Evolutionary conservation across 805 yeast genomes (phyloP), one percentile per base, ranked within the genome.

Genomic region (Yamadazyma akitaensis): DNA sequence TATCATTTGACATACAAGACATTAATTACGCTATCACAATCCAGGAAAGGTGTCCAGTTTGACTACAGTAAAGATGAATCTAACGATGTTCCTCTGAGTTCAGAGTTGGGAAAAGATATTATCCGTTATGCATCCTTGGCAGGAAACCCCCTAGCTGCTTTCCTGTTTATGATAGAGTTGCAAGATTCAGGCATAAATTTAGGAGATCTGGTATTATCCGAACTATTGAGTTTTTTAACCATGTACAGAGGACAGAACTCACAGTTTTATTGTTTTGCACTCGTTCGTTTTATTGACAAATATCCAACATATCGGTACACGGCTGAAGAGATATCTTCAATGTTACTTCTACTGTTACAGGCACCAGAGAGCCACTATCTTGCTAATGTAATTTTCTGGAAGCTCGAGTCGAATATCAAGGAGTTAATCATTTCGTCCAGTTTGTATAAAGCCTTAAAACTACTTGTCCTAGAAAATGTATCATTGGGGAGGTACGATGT

Each of bases 101-200:
- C 7, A 21, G 24, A 21, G 24, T 21, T 21, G 32, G 32, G 32
- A 28, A 28, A 12, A 13, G 32, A 28, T 13, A 28, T 28, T 28
- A 28, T 28, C 9, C 32, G 32, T 11, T 60, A 54, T 37, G 47
- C 64, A 2, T 47, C 50, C 4, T 14, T 44, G 3, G 47, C 51
- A 11, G 67, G 67, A 2, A 65, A 63, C 8, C 53, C 53, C 12
- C 33, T 62, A 10, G 42, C 61, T 8, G 65, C 64, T 3, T 34
- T 58, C 10, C 53, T 63, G 31, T 57, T 53, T 38, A 41, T 50
- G 12, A 17, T 56, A 6, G 37, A 56, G 18, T 36, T 21, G n/a
- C 40, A 42, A 47, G 11, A 42, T 43, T 3, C 11, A 13, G 32
- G 32, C 3, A 5, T 28, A 28, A 3, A 28, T 5, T 5, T 2